Conservation (phyloP, 1,284 basidiomycete genomes). For the Earliella scabrosa region DNA sequence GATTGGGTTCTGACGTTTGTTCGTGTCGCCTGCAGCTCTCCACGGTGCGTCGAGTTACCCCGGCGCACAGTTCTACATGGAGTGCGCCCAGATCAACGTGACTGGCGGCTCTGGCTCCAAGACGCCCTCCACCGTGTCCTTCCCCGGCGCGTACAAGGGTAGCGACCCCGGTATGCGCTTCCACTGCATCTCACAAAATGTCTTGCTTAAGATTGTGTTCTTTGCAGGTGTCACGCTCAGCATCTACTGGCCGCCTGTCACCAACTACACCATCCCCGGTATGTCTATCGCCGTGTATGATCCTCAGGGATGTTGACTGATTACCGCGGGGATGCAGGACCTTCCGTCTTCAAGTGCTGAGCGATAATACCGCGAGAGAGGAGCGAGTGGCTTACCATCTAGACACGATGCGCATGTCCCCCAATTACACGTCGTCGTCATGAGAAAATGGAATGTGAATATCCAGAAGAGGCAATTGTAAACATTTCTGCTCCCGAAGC, state of each 20-base stretch:
- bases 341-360: background rate
- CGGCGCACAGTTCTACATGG: constrained; percentile 61
- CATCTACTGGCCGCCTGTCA: constrained; percentile 25
- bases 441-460: too few species aligned
- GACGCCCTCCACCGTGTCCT: constrained; percentile 49
- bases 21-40: constrained; percentile 37
- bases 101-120: constrained; percentile 50
- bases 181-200: too few species aligned
- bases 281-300: background rate
- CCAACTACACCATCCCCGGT: constrained; percentile 17
- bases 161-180: constrained; percentile 25
- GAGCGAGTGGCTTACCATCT: background rate
- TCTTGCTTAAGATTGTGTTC: background rate
- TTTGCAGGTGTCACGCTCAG: constrained; percentile 24
- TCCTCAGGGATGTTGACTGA: too few species aligned
- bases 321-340: too few species aligned
- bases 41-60: constrained; percentile 48
- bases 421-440: background rate
- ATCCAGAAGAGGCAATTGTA: too few species aligned
- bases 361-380: background rate
- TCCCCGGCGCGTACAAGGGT: constrained; percentile 53
- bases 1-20: constrained; percentile 9
- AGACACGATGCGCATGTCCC: background rate
- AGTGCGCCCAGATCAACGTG: constrained; percentile 53
- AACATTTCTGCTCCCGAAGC: too few species aligned